These are phyloP conservation scores for Oryza rufipogon DNA, from an alignment of 176 grass and related monocot genomes.

Conservation along the genomic window DNA sequence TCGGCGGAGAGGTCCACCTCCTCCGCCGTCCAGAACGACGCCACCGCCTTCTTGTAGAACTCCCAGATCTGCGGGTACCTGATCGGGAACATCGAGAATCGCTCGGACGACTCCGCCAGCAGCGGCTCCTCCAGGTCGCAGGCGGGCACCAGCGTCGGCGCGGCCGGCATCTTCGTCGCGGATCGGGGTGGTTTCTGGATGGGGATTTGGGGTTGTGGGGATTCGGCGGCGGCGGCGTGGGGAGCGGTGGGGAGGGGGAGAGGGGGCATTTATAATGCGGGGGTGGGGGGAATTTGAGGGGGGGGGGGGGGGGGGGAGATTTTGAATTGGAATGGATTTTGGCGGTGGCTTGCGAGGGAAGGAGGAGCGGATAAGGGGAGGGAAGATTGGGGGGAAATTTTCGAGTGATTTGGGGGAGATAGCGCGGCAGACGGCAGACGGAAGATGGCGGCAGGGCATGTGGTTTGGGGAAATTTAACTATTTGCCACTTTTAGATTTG, in stretches of 20 bases:
- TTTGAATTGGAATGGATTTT: conserved; percentile 47
- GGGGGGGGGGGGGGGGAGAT: background rate
- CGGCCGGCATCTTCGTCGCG: conserved; percentile 58
- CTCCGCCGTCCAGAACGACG: conserved; percentile 88
- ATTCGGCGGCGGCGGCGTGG: background rate
- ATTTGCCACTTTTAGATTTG: too few species aligned
- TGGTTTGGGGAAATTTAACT: background rate
- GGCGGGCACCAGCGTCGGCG: conserved; percentile 42
- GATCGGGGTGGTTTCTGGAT: background rate
- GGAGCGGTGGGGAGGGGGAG: background rate
- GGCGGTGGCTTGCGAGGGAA: conserved; percentile 53
- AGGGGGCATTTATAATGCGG: conserved; percentile 28
- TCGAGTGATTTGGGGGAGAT: conserved; percentile 17
- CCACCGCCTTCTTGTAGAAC: conserved; percentile 90
- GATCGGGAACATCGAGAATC: conserved; percentile 86
- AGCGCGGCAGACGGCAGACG: too few species aligned
- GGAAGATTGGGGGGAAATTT: conserved; percentile 31
- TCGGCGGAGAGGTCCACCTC: conserved; percentile 81
- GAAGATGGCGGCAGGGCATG: background rate
- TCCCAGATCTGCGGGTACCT: conserved; percentile 75
- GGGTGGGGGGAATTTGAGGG: too few species aligned
- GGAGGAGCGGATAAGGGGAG: conserved; percentile 37
- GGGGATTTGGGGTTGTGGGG: background rate
- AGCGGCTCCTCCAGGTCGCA: conserved; percentile 80
- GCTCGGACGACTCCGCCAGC: conserved; percentile 65